phyloP scores from a whole-genome alignment of 106 monocot species.

The Allium sativum region DNA sequence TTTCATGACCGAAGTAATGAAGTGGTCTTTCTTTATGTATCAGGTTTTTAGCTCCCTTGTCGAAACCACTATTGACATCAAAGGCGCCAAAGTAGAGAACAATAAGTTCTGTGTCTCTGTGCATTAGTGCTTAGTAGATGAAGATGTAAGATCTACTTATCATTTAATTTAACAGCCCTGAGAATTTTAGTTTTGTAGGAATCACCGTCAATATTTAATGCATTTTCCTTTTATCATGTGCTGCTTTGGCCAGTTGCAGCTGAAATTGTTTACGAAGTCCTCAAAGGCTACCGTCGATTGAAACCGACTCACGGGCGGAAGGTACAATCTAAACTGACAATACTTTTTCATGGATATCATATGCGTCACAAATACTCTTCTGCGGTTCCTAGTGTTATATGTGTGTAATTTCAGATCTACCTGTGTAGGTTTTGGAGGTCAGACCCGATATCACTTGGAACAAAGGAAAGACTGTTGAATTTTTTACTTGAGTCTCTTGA shows the following conservation, averaged over 20 bases:
- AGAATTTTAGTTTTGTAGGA: too few species aligned
- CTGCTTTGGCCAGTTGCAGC: conserved; percentile 51
- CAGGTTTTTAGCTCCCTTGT: conserved; percentile 76
- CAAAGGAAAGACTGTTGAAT: conserved; percentile 84
- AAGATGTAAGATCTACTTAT: conserved; percentile 26
- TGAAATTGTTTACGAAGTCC: conserved; percentile 39
- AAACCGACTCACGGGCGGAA: conserved; percentile 75
- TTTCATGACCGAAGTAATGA: neutral
- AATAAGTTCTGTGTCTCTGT: conserved; percentile 84
- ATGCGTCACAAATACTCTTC: too few species aligned
- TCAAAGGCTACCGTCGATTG: conserved; percentile 56
- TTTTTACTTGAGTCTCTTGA: conserved; percentile 82
- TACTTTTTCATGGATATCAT: conserved; percentile 8
- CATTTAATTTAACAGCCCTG: neutral
- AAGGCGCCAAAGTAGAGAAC: conserved; percentile 61
- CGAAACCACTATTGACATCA: conserved; percentile 43
- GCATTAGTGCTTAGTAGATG: conserved; percentile 74
- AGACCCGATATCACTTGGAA: conserved; percentile 83
- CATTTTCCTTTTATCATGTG: neutral
- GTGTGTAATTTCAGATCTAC: neutral
- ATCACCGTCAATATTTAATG: neutral
- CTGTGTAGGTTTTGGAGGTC: conserved; percentile 76
- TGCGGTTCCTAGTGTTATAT: too few species aligned
- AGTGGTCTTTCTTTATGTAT: neutral
- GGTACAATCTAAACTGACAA: conserved; percentile 13